Evolutionary conservation across 305 asterid species (phyloP), one percentile per base, ranked within the genome.

Genomic region (Solanum chacoense): DNA sequence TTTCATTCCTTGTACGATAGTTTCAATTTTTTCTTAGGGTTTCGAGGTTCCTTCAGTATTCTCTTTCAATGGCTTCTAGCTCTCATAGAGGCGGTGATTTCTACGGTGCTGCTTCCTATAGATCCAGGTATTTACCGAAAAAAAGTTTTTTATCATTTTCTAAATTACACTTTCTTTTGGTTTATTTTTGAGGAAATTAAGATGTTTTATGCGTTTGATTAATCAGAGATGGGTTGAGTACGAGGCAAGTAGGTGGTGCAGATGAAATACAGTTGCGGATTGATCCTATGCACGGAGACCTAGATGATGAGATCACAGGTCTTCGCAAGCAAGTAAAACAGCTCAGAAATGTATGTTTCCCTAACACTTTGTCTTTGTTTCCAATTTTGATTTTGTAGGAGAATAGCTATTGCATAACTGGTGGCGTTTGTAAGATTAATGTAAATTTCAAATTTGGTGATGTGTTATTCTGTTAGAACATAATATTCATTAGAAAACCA

Each of bases 281-380:
- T 63, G 99, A 96, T 89, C 98, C 98, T 42, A 89, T 92, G 88
- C 92, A 93, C 11, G 94, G 90, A 8, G 98, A 95, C 84, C 91
- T 94, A 83, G 98, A 94, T 20, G 94, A 92, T 3, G 98, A 93
- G 92, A 95, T 95, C 91, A 85, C 92, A 42, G 96, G 96, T 42
- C 98, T 95, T 89, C 98, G 97, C 89, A 92, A 91, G 84, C 97
- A 96, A 94, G 98, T 96, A 89, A 94, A 95, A 65, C 96, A 94
- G 90, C 92, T 95, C 24, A 95, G 95, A 75, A 93, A 91, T 79
- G 98, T 95, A 93, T 90, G 73, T 50, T 42, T 42, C 34, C 9
- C 85, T 9, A 55, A 7, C 24, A 28, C 24, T 22, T 80, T 42
- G 86, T 80, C 37, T 45, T 42, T n/a, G 26, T 18, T 42, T 50